A percentile compares a stretch with the other conserved stretches of the same genome.
Evolutionary conservation across 108 stramenopile genomes (phyloP).

Genomic region (Nitzschia inconspicua): DNA sequence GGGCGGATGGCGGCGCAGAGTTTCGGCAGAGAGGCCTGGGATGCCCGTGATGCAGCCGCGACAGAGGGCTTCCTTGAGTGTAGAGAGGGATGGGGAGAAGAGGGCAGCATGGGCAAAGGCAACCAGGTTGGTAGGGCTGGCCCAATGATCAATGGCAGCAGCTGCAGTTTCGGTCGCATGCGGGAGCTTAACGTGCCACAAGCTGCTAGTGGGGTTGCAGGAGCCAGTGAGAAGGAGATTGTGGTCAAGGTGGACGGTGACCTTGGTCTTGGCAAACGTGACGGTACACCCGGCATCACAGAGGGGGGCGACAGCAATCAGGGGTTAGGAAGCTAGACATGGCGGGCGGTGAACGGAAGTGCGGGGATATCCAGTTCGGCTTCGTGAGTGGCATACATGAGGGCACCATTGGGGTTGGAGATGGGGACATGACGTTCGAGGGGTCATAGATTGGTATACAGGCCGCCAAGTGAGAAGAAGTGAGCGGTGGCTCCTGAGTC

Average conservation of each 20-base stretch:
- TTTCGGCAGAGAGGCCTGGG: conserved; percentile 18
- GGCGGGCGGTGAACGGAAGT: too few relatives aligned
- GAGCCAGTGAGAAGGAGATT: neutral
- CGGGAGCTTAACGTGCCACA: neutral
- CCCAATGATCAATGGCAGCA: neutral
- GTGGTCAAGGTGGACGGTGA: neutral
- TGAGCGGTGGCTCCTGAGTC: too few relatives aligned
- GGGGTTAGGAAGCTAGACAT: too few relatives aligned
- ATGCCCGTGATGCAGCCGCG: neutral
- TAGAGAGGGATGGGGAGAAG: conserved; percentile 18
- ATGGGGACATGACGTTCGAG: neutral
- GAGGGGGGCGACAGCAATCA: too few relatives aligned
- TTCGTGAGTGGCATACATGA: too few relatives aligned
- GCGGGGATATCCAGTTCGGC: conserved; percentile 1
- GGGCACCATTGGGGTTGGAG: too few relatives aligned
- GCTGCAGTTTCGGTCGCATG: neutral
- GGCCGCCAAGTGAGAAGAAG: neutral
- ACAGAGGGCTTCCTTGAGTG: conserved; percentile 2
- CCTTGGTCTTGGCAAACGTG: neutral
- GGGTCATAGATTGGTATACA: neutral
- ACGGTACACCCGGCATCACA: conserved; percentile 20
- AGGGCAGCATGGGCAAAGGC: conserved; percentile 24
- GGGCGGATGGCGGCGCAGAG: conserved; percentile 4
- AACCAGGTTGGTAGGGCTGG: conserved; percentile 7
- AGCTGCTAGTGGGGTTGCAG: too few relatives aligned